These are phyloP conservation scores for Neurospora sp. DNA, from an alignment of 495 filamentous ascomycete species.

Conservation along the genomic window DNA sequence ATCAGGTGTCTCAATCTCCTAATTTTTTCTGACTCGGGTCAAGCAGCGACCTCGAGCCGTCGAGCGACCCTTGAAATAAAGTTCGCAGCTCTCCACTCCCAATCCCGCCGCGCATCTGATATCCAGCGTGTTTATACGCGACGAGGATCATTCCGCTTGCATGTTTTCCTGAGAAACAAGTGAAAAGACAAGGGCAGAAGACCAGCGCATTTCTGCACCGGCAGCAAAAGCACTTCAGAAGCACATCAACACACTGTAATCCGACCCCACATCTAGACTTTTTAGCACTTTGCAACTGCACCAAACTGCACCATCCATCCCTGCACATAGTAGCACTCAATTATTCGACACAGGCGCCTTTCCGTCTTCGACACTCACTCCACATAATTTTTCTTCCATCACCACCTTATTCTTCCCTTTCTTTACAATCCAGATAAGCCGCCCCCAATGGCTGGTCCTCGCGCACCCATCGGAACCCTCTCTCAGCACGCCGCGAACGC, in stretches of 20 bases:
- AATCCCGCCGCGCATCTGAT: neutral
- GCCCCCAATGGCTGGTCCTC: constrained; percentile 23
- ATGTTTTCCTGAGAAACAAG: neutral
- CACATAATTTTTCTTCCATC: neutral
- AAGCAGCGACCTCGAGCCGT: neutral
- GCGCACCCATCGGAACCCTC: constrained; percentile 22
- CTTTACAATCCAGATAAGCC: constrained; percentile 4
- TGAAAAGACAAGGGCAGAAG: neutral
- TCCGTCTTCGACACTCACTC: neutral
- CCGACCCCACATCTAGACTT: neutral
- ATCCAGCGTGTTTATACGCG: neutral
- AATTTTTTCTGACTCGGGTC: neutral
- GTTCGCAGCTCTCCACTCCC: neutral
- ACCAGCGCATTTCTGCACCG: neutral
- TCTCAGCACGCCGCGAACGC: constrained; percentile 19
- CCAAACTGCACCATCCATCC: neutral
- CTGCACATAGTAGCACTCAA: neutral
- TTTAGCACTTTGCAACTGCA: neutral
- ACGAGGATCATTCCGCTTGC: neutral
- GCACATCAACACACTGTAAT: neutral
- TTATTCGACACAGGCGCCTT: neutral
- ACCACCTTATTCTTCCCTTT: neutral
- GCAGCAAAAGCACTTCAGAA: neutral
- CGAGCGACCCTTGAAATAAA: neutral
- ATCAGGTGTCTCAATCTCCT: constrained; percentile 2